Evolutionary conservation across 2,329 filamentous ascomycete genomes (phyloP).

Genomic region (Beauveria rudraprayagi): DNA sequence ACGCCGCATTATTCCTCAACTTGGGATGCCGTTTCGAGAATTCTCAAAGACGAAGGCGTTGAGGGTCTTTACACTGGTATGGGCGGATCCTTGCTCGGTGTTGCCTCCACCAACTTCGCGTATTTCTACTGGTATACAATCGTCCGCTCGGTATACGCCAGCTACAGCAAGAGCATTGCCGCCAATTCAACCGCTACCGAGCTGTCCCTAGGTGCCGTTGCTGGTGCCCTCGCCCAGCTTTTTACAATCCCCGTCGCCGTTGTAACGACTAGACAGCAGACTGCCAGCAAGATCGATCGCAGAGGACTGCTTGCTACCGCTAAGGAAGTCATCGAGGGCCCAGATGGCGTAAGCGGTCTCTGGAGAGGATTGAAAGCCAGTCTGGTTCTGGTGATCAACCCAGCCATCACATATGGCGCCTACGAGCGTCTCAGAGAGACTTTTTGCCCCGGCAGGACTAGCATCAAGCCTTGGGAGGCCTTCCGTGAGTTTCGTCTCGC

Average conservation of each 20-base stretch:
- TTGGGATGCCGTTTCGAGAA: conserved; percentile 80
- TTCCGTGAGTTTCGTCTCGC: conserved; percentile 59
- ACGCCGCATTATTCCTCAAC: conserved; percentile 74
- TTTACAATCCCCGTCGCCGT: conserved; percentile 97
- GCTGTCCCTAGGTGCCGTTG: conserved; percentile 74
- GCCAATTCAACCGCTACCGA: conserved; percentile 74
- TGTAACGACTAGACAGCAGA: conserved; percentile 92
- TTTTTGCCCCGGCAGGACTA: conserved; percentile 69
- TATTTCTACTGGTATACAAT: conserved; percentile 99
- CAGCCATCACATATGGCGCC: conserved; percentile 93
- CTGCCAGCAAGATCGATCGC: conserved; percentile 72
- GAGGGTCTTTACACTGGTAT: conserved; percentile 84
- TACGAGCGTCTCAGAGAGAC: conserved; percentile 80
- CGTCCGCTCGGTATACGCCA: conserved; percentile 72
- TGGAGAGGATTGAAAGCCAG: conserved; percentile 96
- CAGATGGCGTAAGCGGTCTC: conserved; percentile 80
- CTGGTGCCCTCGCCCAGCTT: conserved; percentile 84
- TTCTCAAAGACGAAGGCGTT: conserved; percentile 71
- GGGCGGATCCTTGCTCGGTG: conserved; percentile 75
- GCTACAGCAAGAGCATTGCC: conserved; percentile 39
- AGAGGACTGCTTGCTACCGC: conserved; percentile 85
- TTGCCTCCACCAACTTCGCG: conserved; percentile 96
- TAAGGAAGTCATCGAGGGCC: conserved; percentile 78
- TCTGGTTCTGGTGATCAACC: conserved; percentile 90
- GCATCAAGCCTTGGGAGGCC: conserved; percentile 74